phyloP scores from a whole-genome alignment of 2,329 filamentous ascomycete species.

The Colletotrichum filicis region DNA sequence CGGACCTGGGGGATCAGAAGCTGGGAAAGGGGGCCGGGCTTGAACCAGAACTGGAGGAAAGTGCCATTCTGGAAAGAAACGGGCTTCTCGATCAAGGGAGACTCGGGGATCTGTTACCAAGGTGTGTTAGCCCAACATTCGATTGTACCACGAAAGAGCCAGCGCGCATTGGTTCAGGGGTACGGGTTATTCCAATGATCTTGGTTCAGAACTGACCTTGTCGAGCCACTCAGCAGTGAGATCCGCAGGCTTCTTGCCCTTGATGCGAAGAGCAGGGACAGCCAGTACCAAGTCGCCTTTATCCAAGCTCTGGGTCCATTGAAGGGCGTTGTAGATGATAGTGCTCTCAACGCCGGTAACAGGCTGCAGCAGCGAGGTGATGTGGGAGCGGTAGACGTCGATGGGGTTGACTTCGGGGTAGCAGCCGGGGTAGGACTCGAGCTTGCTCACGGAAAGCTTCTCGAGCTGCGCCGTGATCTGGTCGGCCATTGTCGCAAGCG shows the following conservation, averaged over 20 bases:
- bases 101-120: constrained; percentile 73
- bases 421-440: constrained; percentile 63
- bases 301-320: constrained; percentile 83
- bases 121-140: not conserved
- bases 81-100: constrained; percentile 78
- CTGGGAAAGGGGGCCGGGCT: constrained; percentile 71
- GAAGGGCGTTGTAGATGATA: constrained; percentile 79
- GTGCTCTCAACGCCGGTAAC: constrained; percentile 77
- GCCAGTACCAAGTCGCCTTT: constrained; percentile 86
- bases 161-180: not conserved
- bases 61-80: constrained; percentile 65
- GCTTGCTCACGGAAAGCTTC: constrained; percentile 47
- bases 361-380: constrained; percentile 74
- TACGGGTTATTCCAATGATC: not conserved
- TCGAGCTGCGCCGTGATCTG: constrained; percentile 47
- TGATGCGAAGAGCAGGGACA: constrained; percentile 82
- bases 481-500: constrained; percentile 42
- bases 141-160: not conserved
- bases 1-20: constrained; percentile 78
- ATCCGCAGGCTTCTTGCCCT: constrained; percentile 73
- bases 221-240: constrained; percentile 70
- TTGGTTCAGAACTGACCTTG: constrained; percentile 56
- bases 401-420: constrained; percentile 78
- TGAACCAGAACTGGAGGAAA: constrained; percentile 85
- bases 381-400: constrained; percentile 83